Evolutionary conservation across 75 land plant genomes (phyloP), one percentile per base, ranked within the genome.

Genomic region (Larix kaempferi): DNA sequence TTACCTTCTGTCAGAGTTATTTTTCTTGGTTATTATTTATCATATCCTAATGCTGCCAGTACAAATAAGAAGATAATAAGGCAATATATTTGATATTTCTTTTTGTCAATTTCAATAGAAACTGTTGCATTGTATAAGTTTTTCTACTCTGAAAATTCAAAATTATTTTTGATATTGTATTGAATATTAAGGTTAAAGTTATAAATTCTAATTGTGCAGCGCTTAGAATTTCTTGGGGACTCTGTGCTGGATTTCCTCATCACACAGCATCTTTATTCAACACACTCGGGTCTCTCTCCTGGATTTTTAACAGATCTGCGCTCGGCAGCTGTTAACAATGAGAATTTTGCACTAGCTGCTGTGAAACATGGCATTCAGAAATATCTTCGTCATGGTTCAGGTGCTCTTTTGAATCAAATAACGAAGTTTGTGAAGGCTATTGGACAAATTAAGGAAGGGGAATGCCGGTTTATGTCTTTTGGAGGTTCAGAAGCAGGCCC

Each of bases 211-310:
- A 3, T 77, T 77, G 15, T 79, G 78, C 88, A 86, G 86, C 78
- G 89, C 52, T 78, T 87, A 44, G 89, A 87, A 77, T 87, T 87
- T 56, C 80, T 87, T 57, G 89, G 89, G 19, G 89, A 87, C 59
- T 80, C 89, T 25, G 87, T 85, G 49, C 84, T 87, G 52, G 89
- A 87, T 78, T 85, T 78, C 17, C 88, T 87, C 3, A 78, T 87
- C 29, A 81, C 89, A 1, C 74, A 55, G 23, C 84, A 85, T 75
- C 80, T 87, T 19, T 87, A 78, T 71, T 35, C 41, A 37, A 23
- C 84, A 22, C 78, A 87, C 73, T 81, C 87, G 11, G 78, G 83
- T 22, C 64, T 82, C 10, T 73, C 78, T 19, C 89, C 89, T 3
- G 88, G 88, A 39, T 57, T 73, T 55, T 74, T 86, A n/a, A 79